These are phyloP conservation scores for Alloascoidea hylecoeti DNA, from an alignment of 805 yeast genomes.

Conservation along the genomic window DNA sequence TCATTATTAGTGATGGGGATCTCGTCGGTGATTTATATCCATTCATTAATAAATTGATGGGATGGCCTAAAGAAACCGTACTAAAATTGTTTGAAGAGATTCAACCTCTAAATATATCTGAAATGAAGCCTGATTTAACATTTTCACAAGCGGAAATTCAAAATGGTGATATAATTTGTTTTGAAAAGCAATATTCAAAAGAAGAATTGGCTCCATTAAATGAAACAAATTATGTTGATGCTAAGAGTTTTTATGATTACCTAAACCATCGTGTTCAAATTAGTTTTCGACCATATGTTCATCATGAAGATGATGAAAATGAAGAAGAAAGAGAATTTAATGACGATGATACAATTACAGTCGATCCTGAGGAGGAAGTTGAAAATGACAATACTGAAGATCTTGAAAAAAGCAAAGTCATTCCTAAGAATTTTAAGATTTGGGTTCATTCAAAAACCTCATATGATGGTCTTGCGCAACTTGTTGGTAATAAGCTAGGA, in stretches of 20 bases:
- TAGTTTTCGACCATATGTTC: conserved; percentile 8
- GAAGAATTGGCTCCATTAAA: conserved; percentile 10
- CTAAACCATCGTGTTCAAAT: conserved; percentile 15
- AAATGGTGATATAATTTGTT: conserved; percentile 21
- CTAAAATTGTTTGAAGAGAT: conserved; percentile 18
- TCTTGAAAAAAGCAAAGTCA: conserved; percentile 3
- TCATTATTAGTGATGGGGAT: conserved; percentile 33
- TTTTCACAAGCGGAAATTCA: conserved; percentile 17
- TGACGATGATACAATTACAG: no score
- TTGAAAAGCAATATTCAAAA: conserved; percentile 12
- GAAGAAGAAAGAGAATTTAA: conserved; percentile 10
- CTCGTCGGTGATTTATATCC: conserved; percentile 19
- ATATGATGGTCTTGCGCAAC: conserved; percentile 46
- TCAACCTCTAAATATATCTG: conserved; percentile 18
- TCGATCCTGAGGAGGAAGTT: conserved; percentile 6
- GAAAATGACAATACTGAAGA: conserved; percentile 14
- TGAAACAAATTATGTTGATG: conserved; percentile 4
- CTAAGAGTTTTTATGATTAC: conserved; percentile 15
- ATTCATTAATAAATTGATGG: conserved; percentile 10
- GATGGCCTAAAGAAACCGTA: conserved; percentile 14
- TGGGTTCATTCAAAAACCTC: conserved; percentile 55
- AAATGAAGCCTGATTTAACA: conserved; percentile 12
- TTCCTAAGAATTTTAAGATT: conserved; percentile 21
- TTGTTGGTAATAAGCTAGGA: conserved; percentile 37
- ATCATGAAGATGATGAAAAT: conserved; percentile 10